These are phyloP conservation scores for Schizochytrium sp. DNA, from an alignment of 108 stramenopile genomes.

Conservation along the genomic window DNA sequence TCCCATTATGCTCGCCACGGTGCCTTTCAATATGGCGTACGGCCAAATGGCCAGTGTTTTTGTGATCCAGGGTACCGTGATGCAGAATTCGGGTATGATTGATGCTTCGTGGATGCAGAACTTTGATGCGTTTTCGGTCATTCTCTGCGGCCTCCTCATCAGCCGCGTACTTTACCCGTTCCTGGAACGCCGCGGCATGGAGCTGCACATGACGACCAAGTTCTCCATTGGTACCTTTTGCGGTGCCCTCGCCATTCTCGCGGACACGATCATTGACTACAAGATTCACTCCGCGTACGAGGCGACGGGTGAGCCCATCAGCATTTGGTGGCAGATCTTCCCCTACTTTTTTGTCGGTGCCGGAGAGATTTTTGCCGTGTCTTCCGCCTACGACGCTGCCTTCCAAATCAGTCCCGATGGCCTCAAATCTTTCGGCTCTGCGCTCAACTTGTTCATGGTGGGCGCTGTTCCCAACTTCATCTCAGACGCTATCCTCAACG, in stretches of 20 bases:
- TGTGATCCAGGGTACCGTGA: constrained; percentile 70
- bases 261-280: constrained; percentile 61
- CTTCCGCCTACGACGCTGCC: constrained; percentile 71
- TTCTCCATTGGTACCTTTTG: constrained; percentile 67
- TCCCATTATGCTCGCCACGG: constrained; percentile 46
- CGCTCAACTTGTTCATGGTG: constrained; percentile 64
- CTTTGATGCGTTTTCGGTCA: constrained; percentile 61
- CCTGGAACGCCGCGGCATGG: constrained; percentile 53
- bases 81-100: constrained; percentile 59
- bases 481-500: constrained; percentile 60
- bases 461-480: constrained; percentile 71
- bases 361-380: constrained; percentile 74
- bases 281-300: constrained; percentile 54
- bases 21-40: constrained; percentile 75
- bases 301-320: constrained; percentile 49
- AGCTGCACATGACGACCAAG: constrained; percentile 65
- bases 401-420: constrained; percentile 65
- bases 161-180: constrained; percentile 58
- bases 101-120: constrained; percentile 71
- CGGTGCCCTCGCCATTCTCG: constrained; percentile 58
- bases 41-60: constrained; percentile 74
- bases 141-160: constrained; percentile 60
- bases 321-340: constrained; percentile 65
- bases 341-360: constrained; percentile 67
- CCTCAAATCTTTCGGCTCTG: constrained; percentile 64